Conservation (phyloP, 2,329 filamentous ascomycete species). For the Xylariaceae sp. region DNA sequence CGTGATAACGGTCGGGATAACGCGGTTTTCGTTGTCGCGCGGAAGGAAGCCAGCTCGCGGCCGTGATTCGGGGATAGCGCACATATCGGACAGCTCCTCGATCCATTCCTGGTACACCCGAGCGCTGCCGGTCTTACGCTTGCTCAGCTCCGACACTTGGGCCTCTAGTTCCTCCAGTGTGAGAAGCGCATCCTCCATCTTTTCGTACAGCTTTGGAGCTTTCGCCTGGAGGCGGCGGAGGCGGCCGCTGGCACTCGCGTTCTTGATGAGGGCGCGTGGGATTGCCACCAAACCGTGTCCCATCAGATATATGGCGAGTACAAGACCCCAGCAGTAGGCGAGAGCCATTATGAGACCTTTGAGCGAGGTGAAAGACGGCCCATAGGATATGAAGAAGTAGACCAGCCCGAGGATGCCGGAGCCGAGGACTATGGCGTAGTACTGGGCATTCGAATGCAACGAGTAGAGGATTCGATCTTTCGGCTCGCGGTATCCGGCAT, state of each 20-base stretch:
- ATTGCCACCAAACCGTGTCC: constrained; percentile 92
- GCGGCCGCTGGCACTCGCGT: constrained; percentile 67
- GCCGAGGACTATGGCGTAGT: constrained; percentile 72
- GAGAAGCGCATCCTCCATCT: constrained; percentile 75
- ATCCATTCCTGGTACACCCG: constrained; percentile 85
- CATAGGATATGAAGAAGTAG: constrained; percentile 76
- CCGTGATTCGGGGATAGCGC: constrained; percentile 57
- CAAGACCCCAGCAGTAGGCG: constrained; percentile 87
- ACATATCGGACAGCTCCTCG: constrained; percentile 79
- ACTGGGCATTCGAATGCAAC: constrained; percentile 77
- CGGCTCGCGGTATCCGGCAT: constrained; percentile 85
- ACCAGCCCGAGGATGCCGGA: constrained; percentile 64
- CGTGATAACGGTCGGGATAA: constrained; percentile 75
- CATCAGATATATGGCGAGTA: constrained; percentile 94
- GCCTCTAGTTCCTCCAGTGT: constrained; percentile 74
- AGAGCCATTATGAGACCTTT: constrained; percentile 87
- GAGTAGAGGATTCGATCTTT: constrained; percentile 77
- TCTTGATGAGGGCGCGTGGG: constrained; percentile 70
- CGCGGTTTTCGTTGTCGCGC: constrained; percentile 35
- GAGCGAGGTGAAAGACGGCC: constrained; percentile 62
- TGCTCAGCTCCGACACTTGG: constrained; percentile 70
- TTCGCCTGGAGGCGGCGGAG: constrained; percentile 68
- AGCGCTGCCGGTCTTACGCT: constrained; percentile 72
- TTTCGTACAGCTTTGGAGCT: constrained; percentile 78
- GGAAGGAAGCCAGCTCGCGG: constrained; percentile 35